Percentiles rank a stretch among this genome's conserved stretches.
phyloP scores from a whole-genome alignment of 495 filamentous ascomycete species.

The Aspergillus nidulans region DNA sequence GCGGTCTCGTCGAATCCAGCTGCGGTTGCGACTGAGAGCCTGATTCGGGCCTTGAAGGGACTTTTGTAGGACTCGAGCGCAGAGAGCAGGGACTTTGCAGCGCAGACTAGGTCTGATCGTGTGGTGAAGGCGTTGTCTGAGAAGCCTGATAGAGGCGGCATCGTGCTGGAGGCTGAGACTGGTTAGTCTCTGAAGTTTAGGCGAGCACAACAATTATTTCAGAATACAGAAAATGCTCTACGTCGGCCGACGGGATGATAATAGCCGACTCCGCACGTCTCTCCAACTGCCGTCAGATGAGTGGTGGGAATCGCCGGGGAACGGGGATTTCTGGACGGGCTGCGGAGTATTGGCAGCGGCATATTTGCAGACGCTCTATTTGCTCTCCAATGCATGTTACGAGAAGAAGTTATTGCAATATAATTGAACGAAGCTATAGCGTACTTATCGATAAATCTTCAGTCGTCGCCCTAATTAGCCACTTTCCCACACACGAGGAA shows the following conservation, averaged over 20 bases:
- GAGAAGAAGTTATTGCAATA: no score
- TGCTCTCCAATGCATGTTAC: not conserved
- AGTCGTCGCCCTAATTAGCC: not conserved
- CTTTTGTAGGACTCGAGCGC: slow-evolving; percentile 17
- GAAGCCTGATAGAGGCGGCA: slow-evolving; percentile 8
- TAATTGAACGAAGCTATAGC: not conserved
- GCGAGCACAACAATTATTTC: no score
- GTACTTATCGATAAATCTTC: not conserved
- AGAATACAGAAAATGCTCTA: not conserved
- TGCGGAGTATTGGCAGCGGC: not conserved
- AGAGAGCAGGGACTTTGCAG: slow-evolving; percentile 12
- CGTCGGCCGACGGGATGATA: not conserved
- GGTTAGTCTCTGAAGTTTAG: no score
- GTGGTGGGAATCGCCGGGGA: not conserved
- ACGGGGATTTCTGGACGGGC: not conserved
- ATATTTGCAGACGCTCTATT: not conserved
- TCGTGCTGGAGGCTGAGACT: not conserved
- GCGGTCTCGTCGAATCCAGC: slow-evolving; percentile 20
- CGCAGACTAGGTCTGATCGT: slow-evolving; percentile 11
- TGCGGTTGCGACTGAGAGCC: slow-evolving; percentile 16
- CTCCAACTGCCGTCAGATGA: not conserved
- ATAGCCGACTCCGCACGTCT: not conserved
- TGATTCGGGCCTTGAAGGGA: slow-evolving; percentile 9
- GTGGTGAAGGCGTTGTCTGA: slow-evolving; percentile 6
- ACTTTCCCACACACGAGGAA: no score